Conservation (phyloP, 2,329 filamentous ascomycete genomes). For the Ceratocystis variospora region DNA sequence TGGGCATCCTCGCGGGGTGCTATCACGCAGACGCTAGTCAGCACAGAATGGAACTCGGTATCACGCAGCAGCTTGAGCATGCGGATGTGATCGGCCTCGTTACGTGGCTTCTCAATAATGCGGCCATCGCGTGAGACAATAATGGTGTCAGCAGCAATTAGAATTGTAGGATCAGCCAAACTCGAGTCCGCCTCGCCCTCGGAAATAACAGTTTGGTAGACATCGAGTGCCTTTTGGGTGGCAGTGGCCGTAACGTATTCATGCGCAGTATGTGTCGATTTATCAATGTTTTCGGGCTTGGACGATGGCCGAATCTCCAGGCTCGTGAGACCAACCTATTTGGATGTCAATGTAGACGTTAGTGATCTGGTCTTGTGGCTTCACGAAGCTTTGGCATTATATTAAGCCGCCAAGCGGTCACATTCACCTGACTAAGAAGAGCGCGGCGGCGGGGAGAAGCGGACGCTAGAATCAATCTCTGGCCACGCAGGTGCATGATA, state of each 20-base stretch:
- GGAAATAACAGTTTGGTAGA: constrained; percentile 41
- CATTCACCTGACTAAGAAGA: constrained; percentile 54
- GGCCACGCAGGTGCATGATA: constrained; percentile 58
- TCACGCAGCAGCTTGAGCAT: constrained; percentile 79
- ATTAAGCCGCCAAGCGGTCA: background rate
- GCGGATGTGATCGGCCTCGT: constrained; percentile 62
- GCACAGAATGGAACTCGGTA: constrained; percentile 62
- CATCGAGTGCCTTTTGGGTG: constrained; percentile 64
- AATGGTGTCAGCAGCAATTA: constrained; percentile 83
- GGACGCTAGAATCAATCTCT: constrained; percentile 79
- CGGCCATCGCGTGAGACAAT: constrained; percentile 62
- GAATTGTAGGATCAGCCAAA: constrained; percentile 61
- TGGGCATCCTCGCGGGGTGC: constrained; percentile 66
- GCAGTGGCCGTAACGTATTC: constrained; percentile 89
- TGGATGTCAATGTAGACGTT: background rate
- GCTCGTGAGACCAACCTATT: constrained; percentile 63
- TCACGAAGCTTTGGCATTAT: background rate
- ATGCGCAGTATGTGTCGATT: constrained; percentile 57
- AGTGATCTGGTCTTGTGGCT: background rate
- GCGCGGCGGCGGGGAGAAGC: constrained; percentile 73
- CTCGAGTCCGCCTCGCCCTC: constrained; percentile 27
- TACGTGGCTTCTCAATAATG: constrained; percentile 83
- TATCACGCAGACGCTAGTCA: constrained; percentile 75
- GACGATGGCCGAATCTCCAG: constrained; percentile 75
- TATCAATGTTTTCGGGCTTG: constrained; percentile 74